phyloP scores from a whole-genome alignment of 441 rosid species.

The Gossypium gossypioides region DNA sequence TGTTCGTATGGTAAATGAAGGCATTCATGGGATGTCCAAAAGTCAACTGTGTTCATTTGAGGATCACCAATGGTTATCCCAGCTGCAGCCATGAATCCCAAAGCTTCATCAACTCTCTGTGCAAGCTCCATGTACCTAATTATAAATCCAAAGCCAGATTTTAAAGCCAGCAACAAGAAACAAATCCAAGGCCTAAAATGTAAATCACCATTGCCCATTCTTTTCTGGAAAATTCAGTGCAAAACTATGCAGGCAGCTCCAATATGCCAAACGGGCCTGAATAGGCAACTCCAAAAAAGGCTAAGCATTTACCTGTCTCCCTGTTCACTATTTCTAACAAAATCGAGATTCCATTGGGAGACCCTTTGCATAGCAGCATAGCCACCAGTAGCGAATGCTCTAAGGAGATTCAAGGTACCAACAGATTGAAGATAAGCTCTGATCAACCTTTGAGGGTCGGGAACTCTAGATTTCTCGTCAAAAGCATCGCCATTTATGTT shows the following conservation, averaged over 20 bases:
- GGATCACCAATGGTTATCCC: slow-evolving; percentile 49
- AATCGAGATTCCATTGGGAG: slow-evolving; percentile 50
- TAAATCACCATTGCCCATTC: not conserved
- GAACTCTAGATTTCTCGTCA: slow-evolving; percentile 55
- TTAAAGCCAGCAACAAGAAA: not conserved
- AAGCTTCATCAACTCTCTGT: slow-evolving; percentile 44
- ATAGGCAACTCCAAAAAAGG: not conserved
- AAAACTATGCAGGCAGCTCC: not conserved
- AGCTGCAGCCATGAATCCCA: slow-evolving; percentile 53
- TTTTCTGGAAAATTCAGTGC: not conserved
- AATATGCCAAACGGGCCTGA: not conserved
- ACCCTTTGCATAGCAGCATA: slow-evolving; percentile 59
- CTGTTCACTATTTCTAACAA: slow-evolving; percentile 40
- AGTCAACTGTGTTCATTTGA: slow-evolving; percentile 36
- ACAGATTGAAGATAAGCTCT: slow-evolving; percentile 50
- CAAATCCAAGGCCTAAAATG: not conserved
- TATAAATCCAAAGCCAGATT: slow-evolving; percentile 4
- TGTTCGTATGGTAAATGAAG: slow-evolving; percentile 51
- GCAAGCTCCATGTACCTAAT: slow-evolving; percentile 46
- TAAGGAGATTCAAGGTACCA: slow-evolving; percentile 43
- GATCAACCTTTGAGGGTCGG: slow-evolving; percentile 53
- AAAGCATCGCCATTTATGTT: slow-evolving; percentile 70
- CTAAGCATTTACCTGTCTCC: slow-evolving; percentile 35
- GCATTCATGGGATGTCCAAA: slow-evolving; percentile 55
- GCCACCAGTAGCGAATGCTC: slow-evolving; percentile 54